These are phyloP conservation scores for Magnusiomyces suaveolens DNA, from an alignment of 1,139 yeast species.

Conservation along the genomic window DNA sequence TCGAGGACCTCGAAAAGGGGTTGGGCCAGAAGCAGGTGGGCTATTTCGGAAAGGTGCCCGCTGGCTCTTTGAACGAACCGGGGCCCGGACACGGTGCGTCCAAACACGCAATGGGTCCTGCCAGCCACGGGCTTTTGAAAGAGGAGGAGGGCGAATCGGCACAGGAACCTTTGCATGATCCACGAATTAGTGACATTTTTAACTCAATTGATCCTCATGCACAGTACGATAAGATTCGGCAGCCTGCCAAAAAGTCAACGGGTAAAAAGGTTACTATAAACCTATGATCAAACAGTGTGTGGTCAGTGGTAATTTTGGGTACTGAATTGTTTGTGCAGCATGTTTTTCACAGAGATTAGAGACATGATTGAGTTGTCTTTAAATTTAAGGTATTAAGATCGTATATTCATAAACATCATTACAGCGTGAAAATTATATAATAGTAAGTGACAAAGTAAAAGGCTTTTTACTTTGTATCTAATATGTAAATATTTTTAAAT, in stretches of 20 bases:
- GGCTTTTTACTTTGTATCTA: not conserved
- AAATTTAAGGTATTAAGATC: not conserved
- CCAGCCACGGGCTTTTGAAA: not conserved
- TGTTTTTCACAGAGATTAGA: not conserved
- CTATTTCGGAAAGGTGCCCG: too few relatives aligned
- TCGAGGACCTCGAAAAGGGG: not conserved
- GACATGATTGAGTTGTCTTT: not conserved
- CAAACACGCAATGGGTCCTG: not conserved
- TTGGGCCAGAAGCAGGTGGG: not conserved
- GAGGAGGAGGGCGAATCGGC: not conserved
- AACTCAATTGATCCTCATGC: not conserved
- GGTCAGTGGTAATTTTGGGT: too few relatives aligned
- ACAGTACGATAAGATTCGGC: not conserved
- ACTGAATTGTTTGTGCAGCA: not conserved
- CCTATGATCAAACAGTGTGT: too few relatives aligned
- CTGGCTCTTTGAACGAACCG: not conserved
- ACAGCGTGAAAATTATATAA: not conserved
- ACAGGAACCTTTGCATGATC: too few relatives aligned
- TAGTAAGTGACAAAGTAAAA: not conserved
- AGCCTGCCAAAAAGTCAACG: not conserved
- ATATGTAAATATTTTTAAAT: not conserved
- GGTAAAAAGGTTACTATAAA: not conserved
- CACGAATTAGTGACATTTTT: not conserved
- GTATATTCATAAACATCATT: not conserved
- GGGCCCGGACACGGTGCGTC: not conserved